Evolutionary conservation across 2,329 filamentous ascomycete genomes (phyloP).

Genomic region (Aspergillus brasiliensis): DNA sequence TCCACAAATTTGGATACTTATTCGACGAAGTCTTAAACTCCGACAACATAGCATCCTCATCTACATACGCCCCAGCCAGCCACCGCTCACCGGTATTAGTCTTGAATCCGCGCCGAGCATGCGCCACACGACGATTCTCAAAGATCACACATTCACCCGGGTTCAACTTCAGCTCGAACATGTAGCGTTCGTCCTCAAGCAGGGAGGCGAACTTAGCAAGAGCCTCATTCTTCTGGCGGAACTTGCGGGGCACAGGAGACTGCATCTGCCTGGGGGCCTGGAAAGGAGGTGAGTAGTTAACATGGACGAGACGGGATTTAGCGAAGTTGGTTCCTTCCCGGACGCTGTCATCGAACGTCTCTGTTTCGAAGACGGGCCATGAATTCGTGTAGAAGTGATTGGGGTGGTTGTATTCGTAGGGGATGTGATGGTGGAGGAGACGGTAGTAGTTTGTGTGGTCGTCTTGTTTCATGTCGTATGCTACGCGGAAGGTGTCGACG

Average conservation of each 20-base stretch:
- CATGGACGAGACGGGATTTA: conserved; percentile 34
- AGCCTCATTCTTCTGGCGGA: conserved; percentile 8
- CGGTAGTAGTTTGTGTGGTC: conserved; percentile 22
- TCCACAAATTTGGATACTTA: not conserved
- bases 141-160: conserved; percentile 93
- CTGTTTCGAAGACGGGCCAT: conserved; percentile 57
- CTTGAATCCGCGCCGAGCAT: conserved; percentile 79
- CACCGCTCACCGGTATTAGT: conserved; percentile 66
- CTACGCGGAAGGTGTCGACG: conserved; percentile 70
- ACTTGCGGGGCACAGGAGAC: no score
- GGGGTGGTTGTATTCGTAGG: conserved; percentile 70
- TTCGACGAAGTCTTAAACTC: conserved; percentile 36
- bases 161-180: conserved; percentile 72
- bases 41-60: conserved; percentile 62
- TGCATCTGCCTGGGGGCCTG: conserved; percentile 52
- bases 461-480: conserved; percentile 28
- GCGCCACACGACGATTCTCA: conserved; percentile 81
- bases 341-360: not conserved
- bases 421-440: conserved; percentile 51
- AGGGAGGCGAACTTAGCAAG: conserved; percentile 28
- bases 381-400: conserved; percentile 63
- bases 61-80: conserved; percentile 84
- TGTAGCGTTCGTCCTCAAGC: conserved; percentile 59
- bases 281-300: conserved; percentile 80
- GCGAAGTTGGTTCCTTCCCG: conserved; percentile 13